Base-by-base conservation (phyloP, 108 stramenopile genomes). In the Pelagomonas calceolata region DNA sequence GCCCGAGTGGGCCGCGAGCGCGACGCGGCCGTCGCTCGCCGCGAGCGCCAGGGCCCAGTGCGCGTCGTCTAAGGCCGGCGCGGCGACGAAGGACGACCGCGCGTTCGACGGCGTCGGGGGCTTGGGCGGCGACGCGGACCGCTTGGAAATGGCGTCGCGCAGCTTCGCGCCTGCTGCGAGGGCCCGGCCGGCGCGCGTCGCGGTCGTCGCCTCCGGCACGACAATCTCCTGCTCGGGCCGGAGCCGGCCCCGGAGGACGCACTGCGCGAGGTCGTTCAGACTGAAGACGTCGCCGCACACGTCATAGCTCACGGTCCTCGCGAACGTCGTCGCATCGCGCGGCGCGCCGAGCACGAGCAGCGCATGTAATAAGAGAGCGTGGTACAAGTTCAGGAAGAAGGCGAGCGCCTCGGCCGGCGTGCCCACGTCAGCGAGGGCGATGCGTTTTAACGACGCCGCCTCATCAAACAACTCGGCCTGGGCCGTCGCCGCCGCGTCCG, bases 321-420 rank as follows among this genome's bases (percentile, higher is more conserved):
- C 51, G 26, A 60, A 60, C 21, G 51, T 26, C 21, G 14, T 3
- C 21, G 29, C 7, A 3, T 60, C 51, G 0, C 1, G 26, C 21
- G 81, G 76, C 44, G 78, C 65, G 14, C 76, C 80, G 18, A 80
- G 66, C 32, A 82, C 76, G 63, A 82, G 78, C 18, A 78, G 70
- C 35, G 75, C 78, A 63, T 82, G 81, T 45, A 33, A 66, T 32
- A 80, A 60, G 31, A 82, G 45, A 29, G 73, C 21, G 75, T 82
- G 81, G 78, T 80, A 79, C 37, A 82, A 39, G 78, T 82, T 82
- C n/a, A 69, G 68, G 39, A 81, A 82, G 64, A 82, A 76, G 65
- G 68, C 73, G 51, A 78, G 30, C 30, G 77, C 76, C 64, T 75
- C 72, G 4, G 75, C 44, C 10, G 73, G 70, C 21, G 51, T 4